These are phyloP conservation scores for Aspergillus pseudotamarii DNA, from an alignment of 2,329 filamentous ascomycete species.

Conservation along the genomic window DNA sequence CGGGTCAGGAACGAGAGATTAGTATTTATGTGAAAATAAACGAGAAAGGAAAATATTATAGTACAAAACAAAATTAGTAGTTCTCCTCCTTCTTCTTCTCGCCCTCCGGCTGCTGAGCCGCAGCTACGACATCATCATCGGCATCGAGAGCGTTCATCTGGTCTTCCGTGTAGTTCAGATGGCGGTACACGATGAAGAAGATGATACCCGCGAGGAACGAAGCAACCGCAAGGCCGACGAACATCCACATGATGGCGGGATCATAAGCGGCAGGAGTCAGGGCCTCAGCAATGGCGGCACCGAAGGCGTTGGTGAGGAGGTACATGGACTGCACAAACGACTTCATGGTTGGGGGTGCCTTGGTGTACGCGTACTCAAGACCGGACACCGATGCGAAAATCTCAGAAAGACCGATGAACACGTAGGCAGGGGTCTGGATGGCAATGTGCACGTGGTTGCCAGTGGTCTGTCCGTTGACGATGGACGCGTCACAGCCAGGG, in stretches of 20 bases:
- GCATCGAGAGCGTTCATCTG: slow-evolving; percentile 54
- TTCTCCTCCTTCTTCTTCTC: slow-evolving; percentile 11
- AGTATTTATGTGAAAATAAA: not conserved
- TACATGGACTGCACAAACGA: slow-evolving; percentile 62
- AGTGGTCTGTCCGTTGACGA: slow-evolving; percentile 32
- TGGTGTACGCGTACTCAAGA: slow-evolving; percentile 74
- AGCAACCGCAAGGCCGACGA: slow-evolving; percentile 57
- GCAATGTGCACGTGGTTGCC: slow-evolving; percentile 50
- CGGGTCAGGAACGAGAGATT: slow-evolving; percentile 2
- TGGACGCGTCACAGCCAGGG: slow-evolving; percentile 38
- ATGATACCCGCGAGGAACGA: slow-evolving; percentile 53
- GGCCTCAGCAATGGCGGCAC: slow-evolving; percentile 62
- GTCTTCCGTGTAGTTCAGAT: slow-evolving; percentile 54
- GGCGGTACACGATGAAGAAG: slow-evolving; percentile 57
- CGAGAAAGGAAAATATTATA: slow-evolving; percentile 3
- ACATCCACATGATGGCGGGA: slow-evolving; percentile 69
- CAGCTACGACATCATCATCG: slow-evolving; percentile 30
- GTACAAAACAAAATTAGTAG: slow-evolving; percentile 9
- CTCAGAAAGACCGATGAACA: slow-evolving; percentile 55
- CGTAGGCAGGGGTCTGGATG: slow-evolving; percentile 49
- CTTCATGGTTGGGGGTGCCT: slow-evolving; percentile 71
- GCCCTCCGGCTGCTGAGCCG: slow-evolving; percentile 4
- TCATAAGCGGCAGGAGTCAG: slow-evolving; percentile 64
- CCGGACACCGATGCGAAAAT: slow-evolving; percentile 67
- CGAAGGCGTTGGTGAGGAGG: slow-evolving; percentile 61